Evolutionary conservation across 257 asterid genomes (phyloP).

Genomic region (Nicotiana undulata): DNA sequence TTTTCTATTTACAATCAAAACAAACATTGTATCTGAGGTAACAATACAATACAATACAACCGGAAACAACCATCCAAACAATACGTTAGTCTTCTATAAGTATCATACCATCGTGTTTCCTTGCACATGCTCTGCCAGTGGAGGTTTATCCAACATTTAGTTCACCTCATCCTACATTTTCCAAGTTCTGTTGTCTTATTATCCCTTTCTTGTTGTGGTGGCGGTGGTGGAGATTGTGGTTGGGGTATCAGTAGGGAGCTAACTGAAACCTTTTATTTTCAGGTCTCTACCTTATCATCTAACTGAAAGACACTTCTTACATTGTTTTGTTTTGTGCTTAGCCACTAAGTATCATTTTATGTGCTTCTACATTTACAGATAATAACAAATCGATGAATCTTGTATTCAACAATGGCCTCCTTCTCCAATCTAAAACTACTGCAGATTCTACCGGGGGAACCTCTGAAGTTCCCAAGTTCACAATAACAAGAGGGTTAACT

Average conservation of each 20-base stretch:
- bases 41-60: no score
- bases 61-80: no score
- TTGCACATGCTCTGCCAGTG: not conserved
- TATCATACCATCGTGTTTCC: not conserved
- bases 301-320: not conserved
- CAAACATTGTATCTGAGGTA: no score
- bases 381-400: constrained; percentile 48
- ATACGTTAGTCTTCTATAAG: not conserved
- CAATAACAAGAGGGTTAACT: constrained; percentile 43
- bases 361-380: constrained; percentile 31
- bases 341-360: not conserved
- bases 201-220: not conserved
- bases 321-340: not conserved
- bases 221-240: not conserved
- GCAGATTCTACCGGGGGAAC: constrained; percentile 36
- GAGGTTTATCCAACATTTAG: not conserved
- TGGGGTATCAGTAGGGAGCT: not conserved
- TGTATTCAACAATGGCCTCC: constrained; percentile 40
- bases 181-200: not conserved
- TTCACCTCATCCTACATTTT: not conserved
- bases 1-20: no score
- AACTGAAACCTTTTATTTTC: not conserved
- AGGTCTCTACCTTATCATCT: not conserved
- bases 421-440: constrained; percentile 25
- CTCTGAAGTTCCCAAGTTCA: constrained; percentile 49